phyloP scores from a whole-genome alignment of 2,329 filamentous ascomycete species.

The Colletotrichum sp. region DNA sequence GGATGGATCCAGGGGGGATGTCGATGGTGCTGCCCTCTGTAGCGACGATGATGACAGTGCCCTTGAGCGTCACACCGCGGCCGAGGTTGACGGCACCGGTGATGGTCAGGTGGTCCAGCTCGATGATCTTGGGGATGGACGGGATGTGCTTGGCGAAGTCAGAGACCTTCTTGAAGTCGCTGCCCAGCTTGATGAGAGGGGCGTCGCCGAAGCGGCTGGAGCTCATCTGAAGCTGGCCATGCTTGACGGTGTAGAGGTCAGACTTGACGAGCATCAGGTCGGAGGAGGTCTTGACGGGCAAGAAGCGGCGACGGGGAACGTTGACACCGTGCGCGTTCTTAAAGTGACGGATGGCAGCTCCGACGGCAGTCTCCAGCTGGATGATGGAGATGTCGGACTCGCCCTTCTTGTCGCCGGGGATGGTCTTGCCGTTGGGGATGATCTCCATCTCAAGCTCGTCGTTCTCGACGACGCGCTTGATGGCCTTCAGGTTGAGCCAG shows the following conservation, averaged over 20 bases:
- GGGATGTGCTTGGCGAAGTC: constrained; percentile 90
- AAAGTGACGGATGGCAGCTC: constrained; percentile 98
- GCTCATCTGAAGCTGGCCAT: constrained; percentile 97
- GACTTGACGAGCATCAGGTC: constrained; percentile 99
- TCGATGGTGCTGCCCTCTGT: constrained; percentile 98
- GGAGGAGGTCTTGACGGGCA: constrained; percentile 99
- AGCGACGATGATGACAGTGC: constrained; percentile 98
- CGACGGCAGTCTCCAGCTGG: constrained; percentile 98
- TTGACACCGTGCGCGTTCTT: constrained; percentile 99
- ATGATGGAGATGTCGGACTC: constrained; percentile 97
- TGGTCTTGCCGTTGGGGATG: constrained; percentile 98
- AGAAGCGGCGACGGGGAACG: constrained; percentile 94
- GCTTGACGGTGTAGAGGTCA: constrained; percentile 97
- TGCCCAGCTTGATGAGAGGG: constrained; percentile 97
- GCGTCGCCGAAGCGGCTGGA: constrained; percentile 95
- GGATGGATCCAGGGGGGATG: constrained; percentile 92
- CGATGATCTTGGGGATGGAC: constrained; percentile 88
- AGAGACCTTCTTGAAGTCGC: constrained; percentile 99
- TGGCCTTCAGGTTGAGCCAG: constrained; percentile 96
- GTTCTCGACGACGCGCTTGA: constrained; percentile 98
- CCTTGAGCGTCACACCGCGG: constrained; percentile 94
- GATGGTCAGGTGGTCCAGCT: constrained; percentile 94
- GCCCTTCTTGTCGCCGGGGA: constrained; percentile 99
- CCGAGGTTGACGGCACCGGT: constrained; percentile 97
- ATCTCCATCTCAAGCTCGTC: constrained; percentile 99